Conservation (phyloP, 2,329 filamentous ascomycete species). For the Cercospora beticola region DNA sequence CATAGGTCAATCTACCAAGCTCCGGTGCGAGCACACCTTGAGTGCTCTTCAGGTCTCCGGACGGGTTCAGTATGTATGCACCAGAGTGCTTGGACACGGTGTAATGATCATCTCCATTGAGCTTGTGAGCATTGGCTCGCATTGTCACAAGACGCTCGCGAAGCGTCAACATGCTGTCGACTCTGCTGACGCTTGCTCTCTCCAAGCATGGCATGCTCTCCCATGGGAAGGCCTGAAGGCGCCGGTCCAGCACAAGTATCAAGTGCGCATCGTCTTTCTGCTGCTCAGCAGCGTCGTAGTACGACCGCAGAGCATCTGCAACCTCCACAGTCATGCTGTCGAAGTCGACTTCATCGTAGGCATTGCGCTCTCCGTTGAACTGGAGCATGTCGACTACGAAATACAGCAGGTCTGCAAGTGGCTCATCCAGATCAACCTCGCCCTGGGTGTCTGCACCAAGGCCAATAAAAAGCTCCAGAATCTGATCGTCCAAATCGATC, state of each 20-base stretch:
- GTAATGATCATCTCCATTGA: conserved; percentile 30
- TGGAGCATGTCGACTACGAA: conserved; percentile 96
- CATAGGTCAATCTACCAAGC: conserved; percentile 50
- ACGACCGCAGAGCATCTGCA: conserved; percentile 76
- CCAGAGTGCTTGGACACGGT: conserved; percentile 57
- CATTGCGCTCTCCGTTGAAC: conserved; percentile 93
- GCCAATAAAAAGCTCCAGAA: conserved; percentile 85
- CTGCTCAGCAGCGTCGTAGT: conserved; percentile 58
- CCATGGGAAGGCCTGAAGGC: conserved; percentile 90
- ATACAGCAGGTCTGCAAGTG: conserved; percentile 87
- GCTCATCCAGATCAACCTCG: conserved; percentile 76
- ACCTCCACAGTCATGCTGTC: conserved; percentile 87
- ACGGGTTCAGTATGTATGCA: conserved; percentile 86
- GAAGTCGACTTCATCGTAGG: conserved; percentile 97
- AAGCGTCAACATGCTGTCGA: conserved; percentile 82
- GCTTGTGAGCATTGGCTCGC: conserved; percentile 30
- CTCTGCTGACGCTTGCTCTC: conserved; percentile 74
- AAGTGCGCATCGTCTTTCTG: conserved; percentile 61
- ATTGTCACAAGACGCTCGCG: conserved; percentile 69
- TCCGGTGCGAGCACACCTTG: conserved; percentile 70
- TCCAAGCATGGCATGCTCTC: conserved; percentile 88
- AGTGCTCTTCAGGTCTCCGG: conserved; percentile 77
- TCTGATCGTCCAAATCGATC: conserved; percentile 60
- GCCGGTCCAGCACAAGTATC: conserved; percentile 86
- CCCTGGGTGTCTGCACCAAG: conserved; percentile 71